phyloP scores from a whole-genome alignment of 1,139 yeast genomes.

The Scheffersomyces insectosa region DNA sequence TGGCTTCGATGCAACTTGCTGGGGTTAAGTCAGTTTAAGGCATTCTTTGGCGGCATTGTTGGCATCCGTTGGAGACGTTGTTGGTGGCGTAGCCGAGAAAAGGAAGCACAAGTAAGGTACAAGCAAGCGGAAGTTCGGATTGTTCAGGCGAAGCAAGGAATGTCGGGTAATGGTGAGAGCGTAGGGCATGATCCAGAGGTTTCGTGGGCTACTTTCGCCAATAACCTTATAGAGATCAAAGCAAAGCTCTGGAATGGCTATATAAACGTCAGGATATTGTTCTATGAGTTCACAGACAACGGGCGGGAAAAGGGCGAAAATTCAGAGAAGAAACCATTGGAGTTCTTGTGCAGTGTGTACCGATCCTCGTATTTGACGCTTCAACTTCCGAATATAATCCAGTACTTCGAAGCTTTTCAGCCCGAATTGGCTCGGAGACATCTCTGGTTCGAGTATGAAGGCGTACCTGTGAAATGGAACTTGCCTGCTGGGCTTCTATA shows the following conservation, averaged over 20 bases:
- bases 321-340: constrained; percentile 8
- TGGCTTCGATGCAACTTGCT: too few relatives aligned
- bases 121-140: too few relatives aligned
- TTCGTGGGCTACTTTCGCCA: too few relatives aligned
- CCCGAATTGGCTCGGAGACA: constrained; percentile 30
- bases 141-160: too few relatives aligned
- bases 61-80: too few relatives aligned
- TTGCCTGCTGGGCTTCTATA: constrained; percentile 72
- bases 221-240: constrained; percentile 23
- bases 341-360: constrained; percentile 25
- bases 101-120: too few relatives aligned
- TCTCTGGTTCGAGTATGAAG: constrained; percentile 69
- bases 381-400: constrained; percentile 39
- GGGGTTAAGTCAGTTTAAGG: too few relatives aligned
- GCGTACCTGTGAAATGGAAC: constrained; percentile 72
- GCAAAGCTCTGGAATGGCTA: constrained; percentile 56
- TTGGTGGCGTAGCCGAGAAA: too few relatives aligned
- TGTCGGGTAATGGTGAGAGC: too few relatives aligned
- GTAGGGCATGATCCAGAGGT: too few relatives aligned
- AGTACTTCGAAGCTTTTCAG: constrained; percentile 40
- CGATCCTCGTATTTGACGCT: constrained; percentile 64
- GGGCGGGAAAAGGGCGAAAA: constrained; percentile 5
- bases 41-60: too few relatives aligned
- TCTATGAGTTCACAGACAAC: constrained; percentile 8
- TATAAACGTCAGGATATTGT: constrained; percentile 43